phyloP scores from a whole-genome alignment of 2,329 filamentous ascomycete genomes.

The Cyphellophora attinorum region DNA sequence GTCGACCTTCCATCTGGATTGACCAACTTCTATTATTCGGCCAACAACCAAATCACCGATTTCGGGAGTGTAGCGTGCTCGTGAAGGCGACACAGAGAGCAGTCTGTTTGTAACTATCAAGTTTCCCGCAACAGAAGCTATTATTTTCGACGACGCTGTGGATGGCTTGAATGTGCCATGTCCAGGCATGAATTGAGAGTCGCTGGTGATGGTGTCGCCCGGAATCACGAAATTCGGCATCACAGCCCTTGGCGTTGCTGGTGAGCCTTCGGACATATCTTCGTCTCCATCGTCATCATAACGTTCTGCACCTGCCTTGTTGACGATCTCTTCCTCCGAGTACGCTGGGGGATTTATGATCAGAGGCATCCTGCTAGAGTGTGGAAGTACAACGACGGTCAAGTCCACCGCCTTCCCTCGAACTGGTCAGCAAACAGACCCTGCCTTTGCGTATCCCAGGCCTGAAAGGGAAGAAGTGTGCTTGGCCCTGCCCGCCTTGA shows the following conservation, averaged over 20 bases:
- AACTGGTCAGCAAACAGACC: no score
- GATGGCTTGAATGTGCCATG: constrained; percentile 75
- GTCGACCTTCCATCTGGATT: constrained; percentile 88
- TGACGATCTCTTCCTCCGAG: constrained; percentile 22
- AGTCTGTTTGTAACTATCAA: constrained; percentile 94
- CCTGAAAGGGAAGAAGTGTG: no score
- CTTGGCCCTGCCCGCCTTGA: no score
- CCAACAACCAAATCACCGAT: constrained; percentile 94
- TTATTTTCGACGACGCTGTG: constrained; percentile 48
- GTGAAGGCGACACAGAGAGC: constrained; percentile 79
- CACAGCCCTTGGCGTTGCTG: not conserved
- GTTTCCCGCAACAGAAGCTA: constrained; percentile 82
- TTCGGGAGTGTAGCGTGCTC: constrained; percentile 87
- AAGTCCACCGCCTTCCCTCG: no score
- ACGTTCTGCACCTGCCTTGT: constrained; percentile 24
- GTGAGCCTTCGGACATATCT: constrained; percentile 29
- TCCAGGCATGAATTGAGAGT: constrained; percentile 95
- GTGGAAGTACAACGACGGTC: no score
- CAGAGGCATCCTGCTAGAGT: constrained; percentile 49
- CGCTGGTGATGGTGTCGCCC: constrained; percentile 76
- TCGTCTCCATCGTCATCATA: constrained; percentile 39
- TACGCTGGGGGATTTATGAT: constrained; percentile 47
- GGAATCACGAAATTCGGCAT: constrained; percentile 64
- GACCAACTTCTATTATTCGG: constrained; percentile 89
- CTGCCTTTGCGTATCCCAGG: no score